phyloP scores from a whole-genome alignment of 108 stramenopile genomes.

The Cylindrotheca fusiformis region DNA sequence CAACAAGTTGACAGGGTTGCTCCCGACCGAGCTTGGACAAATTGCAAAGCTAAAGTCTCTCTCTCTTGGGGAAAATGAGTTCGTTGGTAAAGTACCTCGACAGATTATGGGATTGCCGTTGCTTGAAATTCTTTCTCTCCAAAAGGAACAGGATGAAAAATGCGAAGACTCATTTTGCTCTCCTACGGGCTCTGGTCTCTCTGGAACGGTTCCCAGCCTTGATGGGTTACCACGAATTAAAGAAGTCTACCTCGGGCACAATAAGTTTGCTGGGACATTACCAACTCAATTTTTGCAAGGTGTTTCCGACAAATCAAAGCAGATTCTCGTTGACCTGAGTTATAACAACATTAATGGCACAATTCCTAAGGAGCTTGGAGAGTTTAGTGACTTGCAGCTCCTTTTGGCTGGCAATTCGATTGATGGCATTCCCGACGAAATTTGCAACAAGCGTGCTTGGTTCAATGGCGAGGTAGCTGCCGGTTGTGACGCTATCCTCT shows the following conservation, averaged over 20 bases:
- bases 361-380: constrained; percentile 31
- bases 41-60: constrained; percentile 48
- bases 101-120: constrained; percentile 30
- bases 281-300: constrained; percentile 38
- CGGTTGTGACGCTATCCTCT: constrained; percentile 75
- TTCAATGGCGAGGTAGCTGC: constrained; percentile 54
- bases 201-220: constrained; percentile 39
- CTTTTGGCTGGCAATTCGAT: constrained; percentile 66
- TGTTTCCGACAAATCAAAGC: constrained; percentile 22
- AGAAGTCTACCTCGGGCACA: constrained; percentile 41
- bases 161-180: background rate
- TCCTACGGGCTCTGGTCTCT: constrained; percentile 23
- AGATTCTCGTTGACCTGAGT: constrained; percentile 39
- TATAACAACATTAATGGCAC: constrained; percentile 37
- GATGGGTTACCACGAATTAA: constrained; percentile 27
- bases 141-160: constrained; percentile 18
- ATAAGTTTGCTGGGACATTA: constrained; percentile 38
- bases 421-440: constrained; percentile 43
- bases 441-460: constrained; percentile 67
- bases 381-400: constrained; percentile 34
- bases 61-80: constrained; percentile 43
- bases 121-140: constrained; percentile 42
- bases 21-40: constrained; percentile 48
- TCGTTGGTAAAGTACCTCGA: constrained; percentile 39
- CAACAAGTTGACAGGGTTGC: constrained; percentile 30